These are phyloP conservation scores for Tylopilus balloui DNA, from an alignment of 768 basidiomycete genomes.

Conservation along the genomic window DNA sequence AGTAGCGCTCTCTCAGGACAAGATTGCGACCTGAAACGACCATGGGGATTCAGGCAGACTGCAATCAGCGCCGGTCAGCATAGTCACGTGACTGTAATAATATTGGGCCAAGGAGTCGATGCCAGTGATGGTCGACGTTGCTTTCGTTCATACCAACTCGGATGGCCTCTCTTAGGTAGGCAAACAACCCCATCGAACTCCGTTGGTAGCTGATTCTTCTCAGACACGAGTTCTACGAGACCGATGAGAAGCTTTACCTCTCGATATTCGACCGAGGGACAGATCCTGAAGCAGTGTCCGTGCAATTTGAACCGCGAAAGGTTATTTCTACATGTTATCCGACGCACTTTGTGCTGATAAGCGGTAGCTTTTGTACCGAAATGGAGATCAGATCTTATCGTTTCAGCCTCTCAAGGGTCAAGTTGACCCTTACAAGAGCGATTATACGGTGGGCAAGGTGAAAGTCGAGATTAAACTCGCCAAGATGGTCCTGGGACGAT, in stretches of 20 bases:
- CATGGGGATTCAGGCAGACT: no score
- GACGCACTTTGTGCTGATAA: slow-evolving; percentile 2
- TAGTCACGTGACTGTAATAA: slow-evolving; percentile 24
- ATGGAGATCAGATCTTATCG: slow-evolving; percentile 66
- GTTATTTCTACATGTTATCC: slow-evolving; percentile 37
- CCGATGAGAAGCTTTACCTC: slow-evolving; percentile 67
- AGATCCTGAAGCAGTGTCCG: slow-evolving; percentile 55
- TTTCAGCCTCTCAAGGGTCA: slow-evolving; percentile 81
- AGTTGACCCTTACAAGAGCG: slow-evolving; percentile 61
- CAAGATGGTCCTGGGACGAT: slow-evolving; percentile 65
- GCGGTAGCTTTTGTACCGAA: slow-evolving; percentile 38
- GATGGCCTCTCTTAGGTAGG: slow-evolving; percentile 31
- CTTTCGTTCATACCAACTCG: slow-evolving; percentile 1
- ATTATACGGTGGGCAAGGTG: slow-evolving; percentile 71
- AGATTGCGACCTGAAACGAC: neutral
- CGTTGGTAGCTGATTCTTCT: neutral
- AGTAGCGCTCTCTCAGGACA: neutral
- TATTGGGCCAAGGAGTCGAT: slow-evolving; percentile 20
- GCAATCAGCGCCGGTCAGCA: no score
- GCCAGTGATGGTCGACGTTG: neutral
- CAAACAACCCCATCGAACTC: neutral
- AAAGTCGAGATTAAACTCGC: slow-evolving; percentile 82
- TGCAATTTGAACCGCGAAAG: slow-evolving; percentile 62
- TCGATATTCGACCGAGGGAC: slow-evolving; percentile 78
- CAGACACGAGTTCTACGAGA: slow-evolving; percentile 88